These are phyloP conservation scores for Fraxinus quadrangulata DNA, from an alignment of 257 asterid genomes.

Conservation along the genomic window DNA sequence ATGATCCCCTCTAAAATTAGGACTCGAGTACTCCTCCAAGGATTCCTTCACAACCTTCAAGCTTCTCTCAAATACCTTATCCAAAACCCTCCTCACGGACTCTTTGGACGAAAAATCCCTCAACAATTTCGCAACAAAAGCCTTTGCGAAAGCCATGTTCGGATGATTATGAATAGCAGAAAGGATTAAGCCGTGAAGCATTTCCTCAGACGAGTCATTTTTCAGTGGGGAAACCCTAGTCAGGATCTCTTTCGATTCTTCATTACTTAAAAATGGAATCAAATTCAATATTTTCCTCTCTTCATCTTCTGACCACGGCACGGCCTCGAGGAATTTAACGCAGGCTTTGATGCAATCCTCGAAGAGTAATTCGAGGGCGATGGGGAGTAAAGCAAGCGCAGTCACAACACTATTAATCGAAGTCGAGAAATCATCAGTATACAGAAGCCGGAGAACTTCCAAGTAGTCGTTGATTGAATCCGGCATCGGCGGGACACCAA, in stretches of 20 bases:
- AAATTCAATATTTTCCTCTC: slow-evolving; percentile 56
- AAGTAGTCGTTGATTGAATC: slow-evolving; percentile 50
- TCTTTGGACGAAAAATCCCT: slow-evolving; percentile 78
- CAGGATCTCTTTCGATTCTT: slow-evolving; percentile 73
- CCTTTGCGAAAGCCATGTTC: slow-evolving; percentile 74
- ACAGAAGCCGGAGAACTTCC: slow-evolving; percentile 60
- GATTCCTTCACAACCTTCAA: slow-evolving; percentile 78
- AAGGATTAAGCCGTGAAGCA: slow-evolving; percentile 72
- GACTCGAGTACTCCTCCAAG: slow-evolving; percentile 91
- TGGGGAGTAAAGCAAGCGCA: slow-evolving; percentile 63
- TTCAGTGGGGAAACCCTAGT: slow-evolving; percentile 61
- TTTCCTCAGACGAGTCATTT: slow-evolving; percentile 60
- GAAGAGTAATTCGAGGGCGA: slow-evolving; percentile 80
- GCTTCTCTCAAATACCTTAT: slow-evolving; percentile 62
- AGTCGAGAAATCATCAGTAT: slow-evolving; percentile 49
- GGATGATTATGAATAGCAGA: slow-evolving; percentile 73
- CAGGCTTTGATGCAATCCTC: slow-evolving; percentile 90
- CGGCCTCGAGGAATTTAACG: slow-evolving; percentile 77
- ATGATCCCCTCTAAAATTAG: slow-evolving; percentile 81
- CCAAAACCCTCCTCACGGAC: slow-evolving; percentile 69
- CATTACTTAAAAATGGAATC: slow-evolving; percentile 57
- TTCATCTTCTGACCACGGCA: slow-evolving; percentile 96
- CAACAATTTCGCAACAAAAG: slow-evolving; percentile 83
- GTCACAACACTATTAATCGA: slow-evolving; percentile 43
- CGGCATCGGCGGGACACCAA: slow-evolving; percentile 40